Percentiles rank a stretch among this genome's conserved stretches.
phyloP scores from a whole-genome alignment of 2,329 filamentous ascomycete genomes.

The Alternaria consortialis region DNA sequence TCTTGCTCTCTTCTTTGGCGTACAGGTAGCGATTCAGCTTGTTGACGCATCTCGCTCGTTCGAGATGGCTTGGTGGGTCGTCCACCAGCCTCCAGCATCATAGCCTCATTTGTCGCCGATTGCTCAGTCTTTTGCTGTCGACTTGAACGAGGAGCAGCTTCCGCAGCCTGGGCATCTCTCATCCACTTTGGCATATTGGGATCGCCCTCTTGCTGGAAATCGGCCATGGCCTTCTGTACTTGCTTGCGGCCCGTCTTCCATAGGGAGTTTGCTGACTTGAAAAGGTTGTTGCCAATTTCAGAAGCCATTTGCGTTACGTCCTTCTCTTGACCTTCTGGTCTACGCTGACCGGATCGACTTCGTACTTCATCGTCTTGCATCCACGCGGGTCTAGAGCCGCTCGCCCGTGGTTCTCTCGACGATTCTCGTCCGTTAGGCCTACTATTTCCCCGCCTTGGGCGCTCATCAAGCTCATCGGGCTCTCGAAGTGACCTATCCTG shows the following conservation, averaged over 20 bases:
- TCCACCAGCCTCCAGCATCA: conserved; percentile 77
- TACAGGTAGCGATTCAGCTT: conserved; percentile 31
- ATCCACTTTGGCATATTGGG: conserved; percentile 93
- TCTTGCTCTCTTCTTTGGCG: conserved; percentile 39
- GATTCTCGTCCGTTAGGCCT: conserved; percentile 43
- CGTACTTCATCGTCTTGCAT: conserved; percentile 66
- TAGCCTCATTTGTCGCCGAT: conserved; percentile 65
- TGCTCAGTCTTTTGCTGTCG: conserved; percentile 34
- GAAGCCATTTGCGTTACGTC: conserved; percentile 84
- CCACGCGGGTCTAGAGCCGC: conserved; percentile 65
- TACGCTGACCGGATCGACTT: conserved; percentile 58
- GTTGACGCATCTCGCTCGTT: conserved; percentile 35
- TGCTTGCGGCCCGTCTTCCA: conserved; percentile 97
- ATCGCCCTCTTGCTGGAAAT: conserved; percentile 78
- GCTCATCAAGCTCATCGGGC: conserved; percentile 39
- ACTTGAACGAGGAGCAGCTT: conserved; percentile 34
- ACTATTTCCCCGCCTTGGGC: conserved; percentile 31
- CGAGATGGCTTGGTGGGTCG: conserved; percentile 59
- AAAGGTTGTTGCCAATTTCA: conserved; percentile 80
- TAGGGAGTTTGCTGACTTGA: conserved; percentile 93
- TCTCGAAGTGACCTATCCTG: conserved; percentile 37
- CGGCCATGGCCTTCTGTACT: conserved; percentile 88
- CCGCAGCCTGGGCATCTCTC: conserved; percentile 69
- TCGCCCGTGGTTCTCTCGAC: conserved; percentile 44
- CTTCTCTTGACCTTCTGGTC: conserved; percentile 66